phyloP scores from a whole-genome alignment of 2,329 filamentous ascomycete genomes.

The Ampelomyces quisqualis region DNA sequence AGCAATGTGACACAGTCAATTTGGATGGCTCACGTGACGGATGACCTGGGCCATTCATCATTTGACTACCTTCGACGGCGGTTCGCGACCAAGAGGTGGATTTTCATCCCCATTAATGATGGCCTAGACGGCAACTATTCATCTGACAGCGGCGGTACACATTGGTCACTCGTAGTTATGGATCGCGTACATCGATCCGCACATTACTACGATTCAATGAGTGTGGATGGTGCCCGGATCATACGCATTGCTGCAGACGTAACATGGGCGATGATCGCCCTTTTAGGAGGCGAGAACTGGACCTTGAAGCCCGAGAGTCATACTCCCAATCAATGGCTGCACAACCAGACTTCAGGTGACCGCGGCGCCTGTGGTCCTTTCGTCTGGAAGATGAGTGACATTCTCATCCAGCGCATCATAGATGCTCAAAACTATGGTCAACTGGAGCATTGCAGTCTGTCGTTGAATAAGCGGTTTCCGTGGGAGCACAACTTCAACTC shows the following conservation, averaged over 20 bases:
- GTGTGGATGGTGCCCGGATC: not conserved
- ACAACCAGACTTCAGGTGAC: slow-evolving; percentile 18
- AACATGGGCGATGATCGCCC: not conserved
- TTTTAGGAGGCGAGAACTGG: too few species aligned
- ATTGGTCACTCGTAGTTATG: slow-evolving; percentile 27
- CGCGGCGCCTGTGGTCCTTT: slow-evolving; percentile 24
- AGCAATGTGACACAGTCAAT: slow-evolving; percentile 17
- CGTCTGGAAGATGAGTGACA: slow-evolving; percentile 17
- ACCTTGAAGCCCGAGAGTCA: not conserved
- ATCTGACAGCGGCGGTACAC: slow-evolving; percentile 4
- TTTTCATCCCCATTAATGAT: slow-evolving; percentile 31
- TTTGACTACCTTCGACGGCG: slow-evolving; percentile 11
- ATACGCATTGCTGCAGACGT: too few species aligned
- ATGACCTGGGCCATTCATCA: slow-evolving; percentile 3
- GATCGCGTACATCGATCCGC: slow-evolving; percentile 7
- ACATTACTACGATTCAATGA: slow-evolving; percentile 25
- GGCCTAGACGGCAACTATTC: slow-evolving; percentile 8
- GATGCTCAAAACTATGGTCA: not conserved
- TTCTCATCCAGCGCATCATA: slow-evolving; percentile 3
- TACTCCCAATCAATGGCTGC: slow-evolving; percentile 11
- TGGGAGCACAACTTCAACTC: slow-evolving; percentile 11
- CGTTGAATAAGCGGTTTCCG: not conserved
- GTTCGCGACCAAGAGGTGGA: slow-evolving; percentile 21
- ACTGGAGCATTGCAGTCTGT: not conserved
- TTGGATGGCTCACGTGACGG: slow-evolving; percentile 2